These are phyloP conservation scores for Phytophthora citricola DNA, from an alignment of 352 stramenopile species.

Conservation along the genomic window DNA sequence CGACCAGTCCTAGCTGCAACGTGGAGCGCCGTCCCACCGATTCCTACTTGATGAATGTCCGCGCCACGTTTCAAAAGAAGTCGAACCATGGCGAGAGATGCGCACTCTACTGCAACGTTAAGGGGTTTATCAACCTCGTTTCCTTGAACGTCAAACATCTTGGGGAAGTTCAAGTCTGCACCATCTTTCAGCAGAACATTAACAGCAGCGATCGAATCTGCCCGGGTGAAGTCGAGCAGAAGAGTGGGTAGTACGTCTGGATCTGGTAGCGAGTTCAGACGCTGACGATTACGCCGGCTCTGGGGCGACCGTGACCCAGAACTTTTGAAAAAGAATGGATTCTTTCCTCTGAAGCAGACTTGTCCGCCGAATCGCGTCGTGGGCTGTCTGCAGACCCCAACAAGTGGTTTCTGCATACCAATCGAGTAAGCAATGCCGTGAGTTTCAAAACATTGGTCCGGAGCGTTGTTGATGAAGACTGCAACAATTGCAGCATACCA, in stretches of 20 bases:
- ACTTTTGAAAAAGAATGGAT: neutral
- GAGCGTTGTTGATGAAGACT: conserved; percentile 48
- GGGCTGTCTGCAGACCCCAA: conserved; percentile 8
- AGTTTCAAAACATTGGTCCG: conserved; percentile 60
- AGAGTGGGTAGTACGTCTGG: conserved; percentile 67
- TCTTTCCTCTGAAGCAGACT: neutral
- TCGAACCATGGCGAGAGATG: conserved; percentile 76
- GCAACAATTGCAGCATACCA: conserved; percentile 52
- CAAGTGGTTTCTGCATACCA: conserved; percentile 58
- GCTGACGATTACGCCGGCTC: conserved; percentile 34
- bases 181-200: conserved; percentile 78
- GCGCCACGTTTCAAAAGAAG: conserved; percentile 81
- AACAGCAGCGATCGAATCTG: conserved; percentile 77
- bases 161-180: conserved; percentile 71
- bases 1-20: conserved; percentile 60
- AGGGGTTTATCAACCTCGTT: conserved; percentile 75
- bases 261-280: conserved; percentile 63
- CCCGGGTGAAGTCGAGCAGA: conserved; percentile 76
- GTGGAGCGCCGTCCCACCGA: conserved; percentile 69
- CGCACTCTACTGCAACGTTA: conserved; percentile 61
- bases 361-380: conserved; percentile 16
- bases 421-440: conserved; percentile 55
- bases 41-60: conserved; percentile 65
- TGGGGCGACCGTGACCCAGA: conserved; percentile 8
- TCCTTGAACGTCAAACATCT: conserved; percentile 49